phyloP scores from a whole-genome alignment of 179 eudicot genomes.

The Camellia oleifera region DNA sequence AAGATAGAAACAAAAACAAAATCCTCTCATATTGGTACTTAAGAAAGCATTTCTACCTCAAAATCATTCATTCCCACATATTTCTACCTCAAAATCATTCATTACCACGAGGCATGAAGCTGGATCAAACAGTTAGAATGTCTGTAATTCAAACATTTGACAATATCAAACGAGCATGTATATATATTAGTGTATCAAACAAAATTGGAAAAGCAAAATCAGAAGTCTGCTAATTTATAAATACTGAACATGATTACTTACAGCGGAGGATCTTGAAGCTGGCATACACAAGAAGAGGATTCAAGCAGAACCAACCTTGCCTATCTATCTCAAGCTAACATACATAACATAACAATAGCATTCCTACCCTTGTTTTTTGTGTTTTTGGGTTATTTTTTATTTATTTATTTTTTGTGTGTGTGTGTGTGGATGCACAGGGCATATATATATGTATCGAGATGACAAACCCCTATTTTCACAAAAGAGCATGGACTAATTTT shows the following conservation, averaged over 20 bases:
- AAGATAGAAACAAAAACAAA: too few species aligned
- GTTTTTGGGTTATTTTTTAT: not conserved
- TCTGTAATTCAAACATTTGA: too few species aligned
- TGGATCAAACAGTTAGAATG: too few species aligned
- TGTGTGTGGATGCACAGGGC: not conserved
- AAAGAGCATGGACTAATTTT: conserved; percentile 25
- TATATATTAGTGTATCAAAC: too few species aligned
- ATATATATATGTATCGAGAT: not conserved
- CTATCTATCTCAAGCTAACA: conserved; percentile 76
- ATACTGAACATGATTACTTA: conserved; percentile 9
- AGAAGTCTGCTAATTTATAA: not conserved
- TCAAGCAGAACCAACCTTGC: conserved; percentile 82
- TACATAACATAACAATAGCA: too few species aligned
- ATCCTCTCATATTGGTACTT: too few species aligned
- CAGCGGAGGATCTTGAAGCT: conserved; percentile 93
- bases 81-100: not conserved
- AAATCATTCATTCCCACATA: not conserved
- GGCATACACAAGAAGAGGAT: conserved; percentile 54
- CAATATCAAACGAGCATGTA: too few species aligned
- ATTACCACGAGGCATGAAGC: not conserved
- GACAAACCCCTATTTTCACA: conserved; percentile 6
- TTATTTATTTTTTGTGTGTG: too few species aligned
- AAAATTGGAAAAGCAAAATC: not conserved
- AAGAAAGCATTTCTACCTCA: not conserved
- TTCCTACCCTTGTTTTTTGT: not conserved